A percentile compares a stretch with the other conserved stretches of the same genome.
These are phyloP conservation scores for Terfezia boudieri DNA, from an alignment of 495 filamentous ascomycete species.

Conservation along the genomic window DNA sequence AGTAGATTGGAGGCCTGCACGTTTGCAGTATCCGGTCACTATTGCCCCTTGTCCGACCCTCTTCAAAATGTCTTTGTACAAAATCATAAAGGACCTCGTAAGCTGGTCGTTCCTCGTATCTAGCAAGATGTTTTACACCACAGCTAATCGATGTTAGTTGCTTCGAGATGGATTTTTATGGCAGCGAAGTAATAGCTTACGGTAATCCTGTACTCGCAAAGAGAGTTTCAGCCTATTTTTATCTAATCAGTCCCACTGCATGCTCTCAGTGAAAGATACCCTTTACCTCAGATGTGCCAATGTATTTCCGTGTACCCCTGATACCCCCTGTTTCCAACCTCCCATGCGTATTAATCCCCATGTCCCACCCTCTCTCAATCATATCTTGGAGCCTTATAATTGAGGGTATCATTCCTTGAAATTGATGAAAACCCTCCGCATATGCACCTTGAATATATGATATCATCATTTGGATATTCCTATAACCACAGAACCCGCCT, in stretches of 20 bases:
- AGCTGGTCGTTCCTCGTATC: constrained; percentile 23
- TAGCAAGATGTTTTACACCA: background rate
- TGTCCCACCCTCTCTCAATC: constrained; percentile 82
- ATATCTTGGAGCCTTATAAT: constrained; percentile 69
- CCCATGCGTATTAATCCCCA: constrained; percentile 52
- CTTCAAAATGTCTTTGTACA: constrained; percentile 52
- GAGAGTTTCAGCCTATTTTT: constrained; percentile 50
- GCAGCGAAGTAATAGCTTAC: constrained; percentile 32
- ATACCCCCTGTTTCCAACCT: constrained; percentile 73
- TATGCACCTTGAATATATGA: constrained; percentile 47
- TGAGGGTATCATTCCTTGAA: constrained; percentile 42
- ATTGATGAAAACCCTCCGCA: constrained; percentile 24
- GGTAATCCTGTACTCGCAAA: constrained; percentile 23
- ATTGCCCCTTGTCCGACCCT: constrained; percentile 21
- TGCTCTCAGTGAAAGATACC: constrained; percentile 1
- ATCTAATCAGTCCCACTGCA: constrained; percentile 5
- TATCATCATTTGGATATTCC: constrained; percentile 86
- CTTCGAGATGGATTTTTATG: constrained; percentile 8
- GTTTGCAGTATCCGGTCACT: constrained; percentile 37
- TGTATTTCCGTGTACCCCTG: constrained; percentile 73
- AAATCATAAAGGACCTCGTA: constrained; percentile 37
- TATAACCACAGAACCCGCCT: constrained; percentile 91
- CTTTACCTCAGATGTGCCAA: constrained; percentile 74
- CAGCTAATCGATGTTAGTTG: constrained; percentile 24
- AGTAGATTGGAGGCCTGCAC: constrained; percentile 59